A percentile compares a stretch with the other conserved stretches of the same genome.
Evolutionary conservation across 2,329 filamentous ascomycete species (phyloP).

Genomic region (Cladobotryum mycophilum): DNA sequence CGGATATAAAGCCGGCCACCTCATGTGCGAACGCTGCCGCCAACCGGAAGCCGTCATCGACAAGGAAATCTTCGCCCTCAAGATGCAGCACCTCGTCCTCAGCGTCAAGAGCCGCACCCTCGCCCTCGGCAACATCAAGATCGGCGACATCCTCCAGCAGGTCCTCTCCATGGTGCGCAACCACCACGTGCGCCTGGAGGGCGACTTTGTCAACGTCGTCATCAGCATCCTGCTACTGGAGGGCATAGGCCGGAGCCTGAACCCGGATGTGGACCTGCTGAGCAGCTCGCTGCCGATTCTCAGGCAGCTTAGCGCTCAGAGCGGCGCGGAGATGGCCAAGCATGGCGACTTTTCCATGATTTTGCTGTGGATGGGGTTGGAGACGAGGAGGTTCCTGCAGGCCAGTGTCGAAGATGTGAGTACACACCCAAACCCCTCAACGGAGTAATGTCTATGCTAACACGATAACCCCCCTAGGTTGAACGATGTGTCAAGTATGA

Average conservation of each 20-base stretch:
- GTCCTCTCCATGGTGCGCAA: slow-evolving; percentile 85
- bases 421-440: slow-evolving; percentile 14
- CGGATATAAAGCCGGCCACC: slow-evolving; percentile 85
- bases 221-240: slow-evolving; percentile 90
- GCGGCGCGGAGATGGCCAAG: slow-evolving; percentile 62
- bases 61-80: slow-evolving; percentile 82
- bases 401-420: slow-evolving; percentile 81
- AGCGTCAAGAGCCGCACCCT: slow-evolving; percentile 87
- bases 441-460: not conserved
- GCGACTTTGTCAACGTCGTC: slow-evolving; percentile 97
- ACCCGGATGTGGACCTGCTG: slow-evolving; percentile 83
- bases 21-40: slow-evolving; percentile 94
- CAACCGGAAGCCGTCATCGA: slow-evolving; percentile 88
- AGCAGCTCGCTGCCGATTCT: slow-evolving; percentile 82
- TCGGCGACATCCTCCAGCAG: slow-evolving; percentile 87
- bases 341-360: slow-evolving; percentile 78
- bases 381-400: slow-evolving; percentile 82
- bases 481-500: slow-evolving; percentile 90
- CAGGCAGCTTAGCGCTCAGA: slow-evolving; percentile 75
- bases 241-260: slow-evolving; percentile 81
- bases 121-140: slow-evolving; percentile 88
- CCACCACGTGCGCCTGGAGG: slow-evolving; percentile 91
- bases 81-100: slow-evolving; percentile 94
- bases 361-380: slow-evolving; percentile 83
- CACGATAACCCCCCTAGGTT: slow-evolving; percentile 43